Percentiles rank a stretch among this genome's conserved stretches.
These are phyloP conservation scores for Kwoniella dejecticola DNA, from an alignment of 768 basidiomycete genomes.

Conservation along the genomic window DNA sequence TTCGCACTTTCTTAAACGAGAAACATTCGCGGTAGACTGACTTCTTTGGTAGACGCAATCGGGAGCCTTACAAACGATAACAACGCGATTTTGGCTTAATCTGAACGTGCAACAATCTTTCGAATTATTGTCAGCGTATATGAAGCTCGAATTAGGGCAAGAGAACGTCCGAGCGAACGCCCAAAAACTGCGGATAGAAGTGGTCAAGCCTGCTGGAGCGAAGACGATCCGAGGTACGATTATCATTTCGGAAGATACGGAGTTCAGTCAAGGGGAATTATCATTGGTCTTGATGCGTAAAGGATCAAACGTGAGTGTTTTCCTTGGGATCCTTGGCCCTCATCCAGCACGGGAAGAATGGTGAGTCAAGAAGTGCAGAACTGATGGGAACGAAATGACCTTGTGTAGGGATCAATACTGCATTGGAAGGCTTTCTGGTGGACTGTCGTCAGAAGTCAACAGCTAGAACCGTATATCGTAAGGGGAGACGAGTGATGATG, in stretches of 20 bases:
- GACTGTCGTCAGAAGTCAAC: constrained; percentile 39
- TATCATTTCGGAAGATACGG: constrained; percentile 24
- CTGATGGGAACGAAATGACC: no score
- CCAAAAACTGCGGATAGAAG: constrained; percentile 18
- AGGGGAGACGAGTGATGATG: constrained; percentile 26
- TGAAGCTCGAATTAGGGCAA: constrained; percentile 31
- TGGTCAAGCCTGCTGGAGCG: constrained; percentile 39
- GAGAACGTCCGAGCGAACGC: constrained; percentile 19
- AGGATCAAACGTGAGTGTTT: background rate
- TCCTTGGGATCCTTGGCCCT: no score
- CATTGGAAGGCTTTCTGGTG: constrained; percentile 53
- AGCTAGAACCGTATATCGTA: constrained; percentile 44
- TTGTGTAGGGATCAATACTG: constrained; percentile 44
- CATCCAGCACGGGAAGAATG: background rate
- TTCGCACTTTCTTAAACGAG: background rate
- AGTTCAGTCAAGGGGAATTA: constrained; percentile 24
- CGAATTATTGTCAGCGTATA: constrained; percentile 27
- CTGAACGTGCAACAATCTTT: constrained; percentile 24
- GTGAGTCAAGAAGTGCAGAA: no score
- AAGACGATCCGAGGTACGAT: constrained; percentile 35
- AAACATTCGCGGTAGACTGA: background rate
- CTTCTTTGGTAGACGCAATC: constrained; percentile 37
- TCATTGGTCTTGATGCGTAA: constrained; percentile 36
- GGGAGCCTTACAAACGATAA: constrained; percentile 37
- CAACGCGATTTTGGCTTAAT: constrained; percentile 48